phyloP scores from a whole-genome alignment of 2,329 filamentous ascomycete species.

The Colletotrichum sp. region DNA sequence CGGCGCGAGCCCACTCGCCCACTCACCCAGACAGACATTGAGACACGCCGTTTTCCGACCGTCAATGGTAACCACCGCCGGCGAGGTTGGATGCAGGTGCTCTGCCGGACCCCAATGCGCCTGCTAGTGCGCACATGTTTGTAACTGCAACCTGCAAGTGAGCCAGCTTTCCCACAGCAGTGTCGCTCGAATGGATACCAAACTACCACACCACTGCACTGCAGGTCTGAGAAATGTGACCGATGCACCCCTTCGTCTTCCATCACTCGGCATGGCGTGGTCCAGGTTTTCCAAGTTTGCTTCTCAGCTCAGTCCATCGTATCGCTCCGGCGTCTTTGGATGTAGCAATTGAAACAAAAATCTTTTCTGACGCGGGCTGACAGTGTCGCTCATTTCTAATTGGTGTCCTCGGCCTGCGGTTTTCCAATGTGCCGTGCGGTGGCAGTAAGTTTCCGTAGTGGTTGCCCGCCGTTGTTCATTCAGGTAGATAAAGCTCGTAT shows the following conservation, averaged over 20 bases:
- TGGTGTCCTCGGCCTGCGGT: neutral
- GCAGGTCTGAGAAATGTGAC: slow-evolving; percentile 15
- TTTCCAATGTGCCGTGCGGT: neutral
- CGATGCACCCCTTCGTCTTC: slow-evolving; percentile 4
- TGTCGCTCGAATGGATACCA: neutral
- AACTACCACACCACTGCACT: slow-evolving; percentile 2
- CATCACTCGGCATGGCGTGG: slow-evolving; percentile 8
- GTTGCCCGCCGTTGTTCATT: neutral
- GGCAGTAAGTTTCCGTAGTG: neutral
- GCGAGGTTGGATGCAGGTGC: neutral
- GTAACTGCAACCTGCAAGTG: neutral
- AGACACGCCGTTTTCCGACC: neutral
- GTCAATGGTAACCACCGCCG: neutral
- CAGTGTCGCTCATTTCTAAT: neutral
- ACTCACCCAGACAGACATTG: neutral
- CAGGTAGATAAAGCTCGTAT: slow-evolving; percentile 2
- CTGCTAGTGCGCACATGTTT: neutral
- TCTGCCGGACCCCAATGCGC: neutral
- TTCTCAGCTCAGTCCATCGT: neutral
- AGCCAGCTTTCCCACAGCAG: neutral
- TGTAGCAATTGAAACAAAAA: neutral
- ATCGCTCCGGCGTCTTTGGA: neutral
- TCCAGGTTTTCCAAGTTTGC: neutral
- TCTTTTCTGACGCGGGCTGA: neutral
- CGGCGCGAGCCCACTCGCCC: neutral